phyloP scores from a whole-genome alignment of 805 yeast species.

The Saccharomycopsis malanga region DNA sequence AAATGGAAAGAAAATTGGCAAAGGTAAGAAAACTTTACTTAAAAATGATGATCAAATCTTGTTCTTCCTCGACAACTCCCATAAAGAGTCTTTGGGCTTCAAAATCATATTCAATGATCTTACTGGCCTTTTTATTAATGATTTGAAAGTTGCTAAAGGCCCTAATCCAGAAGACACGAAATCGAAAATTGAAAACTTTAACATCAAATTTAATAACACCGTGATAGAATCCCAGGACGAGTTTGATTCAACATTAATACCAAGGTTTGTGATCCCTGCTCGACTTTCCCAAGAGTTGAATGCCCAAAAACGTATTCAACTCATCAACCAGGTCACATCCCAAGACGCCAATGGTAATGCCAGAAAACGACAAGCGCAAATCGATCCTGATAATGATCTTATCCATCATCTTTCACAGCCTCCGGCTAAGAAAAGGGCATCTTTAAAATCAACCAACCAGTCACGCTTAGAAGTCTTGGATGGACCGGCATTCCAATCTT shows the following conservation, averaged over 20 bases:
- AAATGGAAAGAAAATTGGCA: constrained; percentile 51
- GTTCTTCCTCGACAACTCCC: constrained; percentile 54
- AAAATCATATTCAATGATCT: constrained; percentile 46
- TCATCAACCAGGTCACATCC: too few relatives aligned
- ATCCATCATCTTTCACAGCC: too few relatives aligned
- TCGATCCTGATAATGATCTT: too few relatives aligned
- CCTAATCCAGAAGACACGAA: not conserved
- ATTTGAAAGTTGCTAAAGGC: constrained; percentile 8
- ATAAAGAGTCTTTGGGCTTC: constrained; percentile 48
- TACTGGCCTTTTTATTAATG: constrained; percentile 57
- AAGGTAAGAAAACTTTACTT: constrained; percentile 54
- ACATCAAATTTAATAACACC: constrained; percentile 2
- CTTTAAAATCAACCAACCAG: not conserved
- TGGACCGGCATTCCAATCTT: constrained; percentile 7
- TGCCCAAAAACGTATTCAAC: not conserved
- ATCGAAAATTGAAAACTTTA: not conserved
- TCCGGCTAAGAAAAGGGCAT: constrained; percentile 4
- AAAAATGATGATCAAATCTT: constrained; percentile 60
- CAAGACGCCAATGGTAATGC: too few relatives aligned
- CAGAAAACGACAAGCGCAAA: not conserved
- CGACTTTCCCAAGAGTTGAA: constrained; percentile 5
- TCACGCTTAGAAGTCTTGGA: too few relatives aligned
- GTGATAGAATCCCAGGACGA: constrained; percentile 19
- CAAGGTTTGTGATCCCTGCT: constrained; percentile 6
- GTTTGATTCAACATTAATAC: constrained; percentile 10